Base-by-base conservation (phyloP, 108 stramenopile genomes). In the Hondaea fermentalgiana region DNA sequence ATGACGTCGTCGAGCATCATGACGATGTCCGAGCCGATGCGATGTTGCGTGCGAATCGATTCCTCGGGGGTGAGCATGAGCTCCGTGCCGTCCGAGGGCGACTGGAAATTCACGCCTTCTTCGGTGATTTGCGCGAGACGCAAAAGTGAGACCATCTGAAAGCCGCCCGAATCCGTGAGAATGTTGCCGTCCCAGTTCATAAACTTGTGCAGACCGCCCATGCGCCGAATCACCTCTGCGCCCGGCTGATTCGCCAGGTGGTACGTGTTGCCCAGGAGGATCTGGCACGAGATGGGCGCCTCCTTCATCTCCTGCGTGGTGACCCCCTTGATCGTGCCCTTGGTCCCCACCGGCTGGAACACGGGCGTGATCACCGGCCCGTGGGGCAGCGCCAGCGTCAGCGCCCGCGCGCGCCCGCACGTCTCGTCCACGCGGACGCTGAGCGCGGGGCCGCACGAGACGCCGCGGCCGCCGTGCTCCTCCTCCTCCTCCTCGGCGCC, bases 291-390 rank as follows among this genome's bases (percentile, higher is more conserved):
- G 71, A 96, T 87, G 10, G 93, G 90, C 12, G 91, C 91, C 17
- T 76, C 64, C 5, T 90, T 57, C 59, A 99, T 92, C 87, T 99
- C 97, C 47, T 91, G 71, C 5, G 96, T 88, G 3, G 96, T 89
- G 23, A 98, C 72, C 57, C 96, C 97, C 87, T 99, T 99, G 72
- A 99, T 92, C 16, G 97, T 96, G 59, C 97, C 98, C 90, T 98
- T 98, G 60, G 98, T 99, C 47, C 98, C 98, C n/a, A 99, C 98
- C 2, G 98, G 98, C 98, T 98, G 98, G 95, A 99, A 99, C 23
- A 98, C 95, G 5, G 98, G 98, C 43, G 98, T 98, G 17, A 91
- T 88, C 42, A 99, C 96, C 4, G 93, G 92, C 28, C 96, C 95
- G 88, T 96, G 97, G 14, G 92, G 92, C 60, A 93, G 58, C 29